These are phyloP conservation scores for Tagetes erecta DNA, from an alignment of 129 eudicot genomes.

Conservation along the genomic window DNA sequence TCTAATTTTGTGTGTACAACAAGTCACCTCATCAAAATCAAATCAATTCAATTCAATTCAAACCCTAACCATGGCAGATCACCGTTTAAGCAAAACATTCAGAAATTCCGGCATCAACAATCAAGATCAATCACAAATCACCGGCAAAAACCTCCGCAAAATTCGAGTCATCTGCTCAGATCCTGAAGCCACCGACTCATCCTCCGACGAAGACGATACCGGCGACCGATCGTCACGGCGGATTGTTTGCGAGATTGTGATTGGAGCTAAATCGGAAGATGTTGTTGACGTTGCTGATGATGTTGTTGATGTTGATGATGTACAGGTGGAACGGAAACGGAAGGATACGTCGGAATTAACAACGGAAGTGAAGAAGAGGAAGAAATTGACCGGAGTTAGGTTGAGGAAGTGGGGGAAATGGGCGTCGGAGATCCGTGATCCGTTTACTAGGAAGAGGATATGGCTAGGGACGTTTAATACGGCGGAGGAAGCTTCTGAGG, in stretches of 20 bases:
- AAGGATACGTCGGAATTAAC: background rate
- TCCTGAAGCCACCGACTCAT: slow-evolving; percentile 48
- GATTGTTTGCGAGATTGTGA: slow-evolving; percentile 38
- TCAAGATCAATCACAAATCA: slow-evolving; percentile 14
- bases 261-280: slow-evolving; percentile 13
- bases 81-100: slow-evolving; percentile 35
- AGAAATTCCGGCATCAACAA: slow-evolving; percentile 16
- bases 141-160: slow-evolving; percentile 33
- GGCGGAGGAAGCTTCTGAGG: slow-evolving; percentile 39
- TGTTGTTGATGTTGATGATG: no score
- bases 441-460: slow-evolving; percentile 32
- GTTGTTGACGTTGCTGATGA: no score
- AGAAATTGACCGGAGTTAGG: slow-evolving; percentile 36
- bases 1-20: background rate
- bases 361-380: slow-evolving; percentile 16
- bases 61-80: slow-evolving; percentile 26
- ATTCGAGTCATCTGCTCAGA: slow-evolving; percentile 47
- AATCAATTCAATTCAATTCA: background rate
- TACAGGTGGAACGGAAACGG: no score
- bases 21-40: slow-evolving; percentile 13
- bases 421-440: slow-evolving; percentile 50
- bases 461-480: slow-evolving; percentile 41
- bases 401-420: slow-evolving; percentile 38
- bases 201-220: slow-evolving; percentile 34
- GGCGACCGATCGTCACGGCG: slow-evolving; percentile 31